Evolutionary conservation across 331 rosid species (phyloP), one percentile per base, ranked within the genome.

Genomic region (Malus hybrid): DNA sequence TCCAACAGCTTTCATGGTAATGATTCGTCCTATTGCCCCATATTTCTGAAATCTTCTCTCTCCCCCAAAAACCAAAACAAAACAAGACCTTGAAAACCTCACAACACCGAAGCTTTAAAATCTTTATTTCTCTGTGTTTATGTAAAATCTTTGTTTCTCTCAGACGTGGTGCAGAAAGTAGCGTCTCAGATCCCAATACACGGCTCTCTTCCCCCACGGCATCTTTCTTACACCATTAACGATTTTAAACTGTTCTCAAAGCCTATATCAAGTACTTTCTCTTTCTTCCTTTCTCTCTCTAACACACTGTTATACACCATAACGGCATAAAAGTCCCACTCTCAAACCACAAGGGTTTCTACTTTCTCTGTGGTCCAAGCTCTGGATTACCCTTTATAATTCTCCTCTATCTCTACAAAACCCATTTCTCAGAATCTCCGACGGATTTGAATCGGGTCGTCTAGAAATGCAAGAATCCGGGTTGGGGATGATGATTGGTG

Each of bases 121-220:
- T 52, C 85, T 75, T 58, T 66, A 56, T 61, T 53, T 70, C 34
- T 63, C 86, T 79, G 24, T 71, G 82, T 70, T 80, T 78, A 79
- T 75, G 96, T 84, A 84, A 89, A 80, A 87, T 88, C 96, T 85
- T 80, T 87, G 97, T 79, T 84, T 80, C 74, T 68, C 82, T 82
- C 89, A 87, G 87, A 85, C 34, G 64, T 75, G 80, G 79, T 84
- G 87, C 97, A 87, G 93, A 92, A 90, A 90, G 95, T 84, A 85
- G 73, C 58, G 76, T 88, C 90, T 86, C 99, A 78, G 96, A 94
- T 94, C 99, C 99, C 96, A 36, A 94, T 87, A 87, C 34, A 68
- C 83, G 58, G 74, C 80, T 77, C 20, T 67, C 50, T 1, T 42
- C 1, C 46, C 32, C 82, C 50, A 46, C 29, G 10, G 19, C 76